These are phyloP conservation scores for Apocynum venetum DNA, from an alignment of 257 asterid species.

Conservation along the genomic window DNA sequence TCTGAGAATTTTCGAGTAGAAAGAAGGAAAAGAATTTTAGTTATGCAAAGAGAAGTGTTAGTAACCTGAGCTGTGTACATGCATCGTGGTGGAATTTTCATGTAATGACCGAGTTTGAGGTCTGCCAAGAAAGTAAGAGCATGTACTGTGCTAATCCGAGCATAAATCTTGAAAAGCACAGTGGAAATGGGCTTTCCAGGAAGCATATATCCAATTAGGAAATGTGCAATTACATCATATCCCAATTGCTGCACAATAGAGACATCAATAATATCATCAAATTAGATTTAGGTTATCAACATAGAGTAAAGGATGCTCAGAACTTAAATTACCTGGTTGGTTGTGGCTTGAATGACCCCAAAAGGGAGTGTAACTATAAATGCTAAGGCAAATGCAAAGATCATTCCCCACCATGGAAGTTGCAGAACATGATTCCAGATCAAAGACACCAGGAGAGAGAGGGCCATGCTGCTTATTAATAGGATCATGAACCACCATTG, in stretches of 20 bases:
- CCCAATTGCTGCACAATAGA: slow-evolving; percentile 76
- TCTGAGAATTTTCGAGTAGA: no score
- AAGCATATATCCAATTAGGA: slow-evolving; percentile 72
- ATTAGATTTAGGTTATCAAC: background rate
- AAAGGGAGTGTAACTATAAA: slow-evolving; percentile 84
- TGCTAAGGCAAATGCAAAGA: slow-evolving; percentile 73
- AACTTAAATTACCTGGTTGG: slow-evolving; percentile 59
- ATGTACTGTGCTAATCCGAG: slow-evolving; percentile 69
- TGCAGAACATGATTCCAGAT: slow-evolving; percentile 74
- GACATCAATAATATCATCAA: background rate
- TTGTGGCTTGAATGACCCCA: slow-evolving; percentile 94
- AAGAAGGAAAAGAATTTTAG: no score
- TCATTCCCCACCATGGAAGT: slow-evolving; percentile 95
- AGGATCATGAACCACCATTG: slow-evolving; percentile 82
- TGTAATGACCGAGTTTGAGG: slow-evolving; percentile 92
- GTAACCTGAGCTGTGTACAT: slow-evolving; percentile 81
- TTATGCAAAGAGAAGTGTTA: background rate
- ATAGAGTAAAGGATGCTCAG: background rate
- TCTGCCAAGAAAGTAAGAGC: slow-evolving; percentile 90
- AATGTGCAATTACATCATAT: slow-evolving; percentile 87
- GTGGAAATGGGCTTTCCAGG: slow-evolving; percentile 94
- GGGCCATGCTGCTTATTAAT: slow-evolving; percentile 48
- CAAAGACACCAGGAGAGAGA: slow-evolving; percentile 63
- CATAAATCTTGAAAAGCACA: slow-evolving; percentile 87
- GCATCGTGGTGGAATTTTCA: slow-evolving; percentile 92